Evolutionary conservation across 352 stramenopile species (phyloP), one percentile per base, ranked within the genome.

Genomic region (Phytophthora brassicae): DNA sequence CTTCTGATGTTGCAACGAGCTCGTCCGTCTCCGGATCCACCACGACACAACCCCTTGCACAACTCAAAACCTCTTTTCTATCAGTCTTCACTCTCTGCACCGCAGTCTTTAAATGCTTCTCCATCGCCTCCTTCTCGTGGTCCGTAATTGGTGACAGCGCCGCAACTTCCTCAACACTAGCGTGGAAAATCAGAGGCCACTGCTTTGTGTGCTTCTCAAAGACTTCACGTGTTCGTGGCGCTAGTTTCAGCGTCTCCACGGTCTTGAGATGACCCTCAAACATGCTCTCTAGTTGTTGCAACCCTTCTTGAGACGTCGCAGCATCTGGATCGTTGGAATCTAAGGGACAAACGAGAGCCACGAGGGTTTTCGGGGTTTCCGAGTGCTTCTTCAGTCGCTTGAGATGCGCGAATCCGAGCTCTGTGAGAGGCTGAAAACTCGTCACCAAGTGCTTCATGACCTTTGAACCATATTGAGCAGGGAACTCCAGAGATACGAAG

Each of bases 381-480:
- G 82, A 54, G 53, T 84, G 73, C 63, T 92, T 92, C 58, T 92
- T 93, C 48, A 95, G 79, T 33, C 86, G 86, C 70, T 95, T 95
- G 35, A 95, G 70, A 48, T 95, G 86, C 31, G 65, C 69, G 55
- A 86, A 93, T 19, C 86, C 84, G 31, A 90, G 60, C 46, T 81
- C 77, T 12, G 69, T 51, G 23, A 95, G 71, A 17, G 81, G 69
- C 46, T 75, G 71, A 48, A 88, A 92, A 50, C 65, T 54, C 26
- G 41, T 56, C 1, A 56, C 55, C 4, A 95, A 72, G 22, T 85
- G 66, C 69, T 82, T 75, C 71, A 95, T 95, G 26, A 82, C 81
- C 24, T 66, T 66, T 26, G 79, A 83, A 13, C 86, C 86, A 56
- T 87, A 76, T 23, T 41, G 60, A 6, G 80, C 79, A 6, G 84